These are phyloP conservation scores for Ammopiptanthus mongolicus DNA, from an alignment of 306 rosid species.

Conservation along the genomic window DNA sequence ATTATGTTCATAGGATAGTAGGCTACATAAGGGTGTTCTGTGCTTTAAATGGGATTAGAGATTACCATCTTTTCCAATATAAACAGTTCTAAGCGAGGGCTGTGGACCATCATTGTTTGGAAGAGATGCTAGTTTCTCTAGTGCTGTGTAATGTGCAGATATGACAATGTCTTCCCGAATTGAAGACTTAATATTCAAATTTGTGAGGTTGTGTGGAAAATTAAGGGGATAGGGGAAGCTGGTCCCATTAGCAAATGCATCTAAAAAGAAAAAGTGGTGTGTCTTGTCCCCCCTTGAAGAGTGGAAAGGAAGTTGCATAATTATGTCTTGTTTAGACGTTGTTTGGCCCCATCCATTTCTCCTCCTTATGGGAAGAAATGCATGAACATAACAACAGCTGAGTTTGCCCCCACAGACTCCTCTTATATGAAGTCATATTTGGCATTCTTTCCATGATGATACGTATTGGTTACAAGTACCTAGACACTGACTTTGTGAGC, in stretches of 20 bases:
- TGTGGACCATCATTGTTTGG: constrained; percentile 58
- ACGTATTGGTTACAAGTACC: constrained; percentile 45
- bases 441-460: constrained; percentile 27
- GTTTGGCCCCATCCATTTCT: constrained; percentile 35
- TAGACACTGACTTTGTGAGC: constrained; percentile 33
- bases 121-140: constrained; percentile 42
- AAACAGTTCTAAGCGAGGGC: constrained; percentile 38
- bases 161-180: constrained; percentile 22
- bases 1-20: constrained; percentile 45
- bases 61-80: constrained; percentile 46
- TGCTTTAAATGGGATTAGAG: constrained; percentile 40
- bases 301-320: constrained; percentile 55
- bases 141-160: constrained; percentile 43
- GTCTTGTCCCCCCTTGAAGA: constrained; percentile 67
- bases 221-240: constrained; percentile 24
- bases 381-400: constrained; percentile 45
- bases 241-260: constrained; percentile 69
- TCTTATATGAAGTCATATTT: constrained; percentile 32
- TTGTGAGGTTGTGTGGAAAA: constrained; percentile 43
- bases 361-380: constrained; percentile 37
- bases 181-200: constrained; percentile 17
- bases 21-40: constrained; percentile 52
- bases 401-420: constrained; percentile 53
- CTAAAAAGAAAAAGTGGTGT: constrained; percentile 60
- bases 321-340: constrained; percentile 50